These are phyloP conservation scores for Tetrahymena elliotti DNA, from an alignment of 73 alveolate genomes.

Conservation along the genomic window DNA sequence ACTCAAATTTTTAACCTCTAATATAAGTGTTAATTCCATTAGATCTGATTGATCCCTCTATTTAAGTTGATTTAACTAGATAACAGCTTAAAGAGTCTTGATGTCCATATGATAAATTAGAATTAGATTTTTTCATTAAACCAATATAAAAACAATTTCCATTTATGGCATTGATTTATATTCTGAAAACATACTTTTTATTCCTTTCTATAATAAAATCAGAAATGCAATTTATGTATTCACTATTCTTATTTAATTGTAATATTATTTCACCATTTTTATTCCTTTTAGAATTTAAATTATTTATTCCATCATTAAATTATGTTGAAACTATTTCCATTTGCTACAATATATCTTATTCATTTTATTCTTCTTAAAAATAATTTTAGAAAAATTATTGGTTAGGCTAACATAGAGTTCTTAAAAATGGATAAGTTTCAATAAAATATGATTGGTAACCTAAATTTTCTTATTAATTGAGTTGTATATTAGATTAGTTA, in stretches of 20 bases:
- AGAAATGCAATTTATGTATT: not conserved
- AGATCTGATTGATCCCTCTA: not conserved
- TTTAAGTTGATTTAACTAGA: not conserved
- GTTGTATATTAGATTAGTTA: not conserved
- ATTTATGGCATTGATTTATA: too few species aligned
- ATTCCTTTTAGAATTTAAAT: not conserved
- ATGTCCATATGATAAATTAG: not conserved
- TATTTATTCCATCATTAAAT: not conserved
- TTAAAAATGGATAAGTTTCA: not conserved
- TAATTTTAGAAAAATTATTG: too few species aligned
- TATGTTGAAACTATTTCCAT: not conserved
- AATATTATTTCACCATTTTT: not conserved
- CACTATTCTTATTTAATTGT: too few species aligned
- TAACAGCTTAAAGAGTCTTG: not conserved
- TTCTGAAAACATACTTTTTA: not conserved
- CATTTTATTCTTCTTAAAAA: not conserved
- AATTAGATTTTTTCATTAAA: not conserved
- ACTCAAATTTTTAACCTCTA: not conserved
- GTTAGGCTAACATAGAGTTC: not conserved
- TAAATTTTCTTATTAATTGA: too few species aligned
- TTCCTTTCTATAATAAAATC: not conserved
- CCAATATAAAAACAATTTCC: not conserved
- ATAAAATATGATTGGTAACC: not conserved
- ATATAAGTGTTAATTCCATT: too few species aligned
- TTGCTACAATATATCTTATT: not conserved